Evolutionary conservation across 1,284 basidiomycete genomes (phyloP), one percentile per base, ranked within the genome.

Genomic region (Hypsizygus ulmarius): DNA sequence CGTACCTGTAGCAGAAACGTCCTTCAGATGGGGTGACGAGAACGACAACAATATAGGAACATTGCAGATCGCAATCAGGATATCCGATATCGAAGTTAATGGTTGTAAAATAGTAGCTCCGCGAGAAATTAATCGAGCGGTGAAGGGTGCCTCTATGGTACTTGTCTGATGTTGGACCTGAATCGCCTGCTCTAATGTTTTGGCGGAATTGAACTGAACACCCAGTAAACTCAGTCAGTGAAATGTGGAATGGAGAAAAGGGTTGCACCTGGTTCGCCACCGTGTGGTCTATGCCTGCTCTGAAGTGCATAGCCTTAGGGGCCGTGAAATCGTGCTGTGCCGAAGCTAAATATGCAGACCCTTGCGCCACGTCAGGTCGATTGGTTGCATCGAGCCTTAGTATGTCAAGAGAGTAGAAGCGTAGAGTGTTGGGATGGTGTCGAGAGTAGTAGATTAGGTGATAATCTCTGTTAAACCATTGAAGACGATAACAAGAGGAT

Each of bases 351-450:
- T 52, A 66, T 50, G 43, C 46, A 5, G 45, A 51, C 14, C 25
- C 39, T 19, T 28, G 36, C n/a, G 42, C 32, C 21, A 38, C 57
- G 36, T 42, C 49, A 35, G 43, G 41, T 39, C 37, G 57, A 47
- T 47, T 48, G 43, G 54, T 55, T 8, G 63, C 49, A 46, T 58
- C 62, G 25, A 72, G 63, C 10, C 59, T 64, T 18, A 72, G 66
- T 29, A 63, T 59, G 30, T 73, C 67, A 18, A 84, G 63, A 0
- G 76, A 67, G 55, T 84, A 81, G 52, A 81, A 83, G 18, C 82
- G 73, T 50, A 84, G 64, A 8, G 77, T 75, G 3, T 65, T 60
- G 14, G 67, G 59, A 1, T 68, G 55, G 45, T 83, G 81, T 30
- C 75, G 71, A 34, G 64, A 59, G 56, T 85, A 87, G 47, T 72